Percentiles rank a stretch among this genome's conserved stretches.
Conservation (phyloP, 345 rosid genomes). For the Salix purpurea region DNA sequence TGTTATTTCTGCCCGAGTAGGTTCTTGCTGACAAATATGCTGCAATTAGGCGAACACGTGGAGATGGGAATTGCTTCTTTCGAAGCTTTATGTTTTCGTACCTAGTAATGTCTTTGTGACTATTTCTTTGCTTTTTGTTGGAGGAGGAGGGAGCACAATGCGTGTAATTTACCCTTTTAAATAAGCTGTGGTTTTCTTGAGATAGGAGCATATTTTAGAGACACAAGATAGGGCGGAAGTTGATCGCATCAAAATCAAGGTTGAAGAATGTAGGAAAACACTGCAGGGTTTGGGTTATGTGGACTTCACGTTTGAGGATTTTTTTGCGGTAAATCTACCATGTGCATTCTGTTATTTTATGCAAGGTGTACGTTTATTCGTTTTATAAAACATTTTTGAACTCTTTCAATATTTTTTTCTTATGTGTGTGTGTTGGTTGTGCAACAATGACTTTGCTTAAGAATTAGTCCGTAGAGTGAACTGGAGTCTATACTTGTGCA, state of each 20-base stretch:
- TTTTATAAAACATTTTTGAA: neutral
- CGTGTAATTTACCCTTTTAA: neutral
- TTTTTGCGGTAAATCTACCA: constrained; percentile 61
- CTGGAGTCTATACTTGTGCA: neutral
- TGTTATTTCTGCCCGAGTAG: constrained; percentile 31
- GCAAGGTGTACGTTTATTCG: neutral
- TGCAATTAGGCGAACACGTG: constrained; percentile 85
- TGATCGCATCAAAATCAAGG: constrained; percentile 69
- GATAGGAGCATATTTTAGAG: constrained; percentile 77
- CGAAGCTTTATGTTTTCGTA: constrained; percentile 94
- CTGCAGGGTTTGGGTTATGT: constrained; percentile 88
- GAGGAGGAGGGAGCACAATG: neutral
- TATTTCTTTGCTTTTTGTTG: constrained; percentile 12
- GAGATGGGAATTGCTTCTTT: constrained; percentile 99
- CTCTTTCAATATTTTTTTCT: neutral
- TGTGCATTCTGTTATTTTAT: neutral
- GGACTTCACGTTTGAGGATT: constrained; percentile 95
- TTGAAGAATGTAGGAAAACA: constrained; percentile 87
- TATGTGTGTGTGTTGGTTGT: neutral
- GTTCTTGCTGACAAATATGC: constrained; percentile 60
- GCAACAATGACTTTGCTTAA: neutral
- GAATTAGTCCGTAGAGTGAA: neutral
- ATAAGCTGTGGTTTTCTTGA: constrained; percentile 5
- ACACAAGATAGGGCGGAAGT: constrained; percentile 81
- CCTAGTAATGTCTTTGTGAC: constrained; percentile 50